Evolutionary conservation across 495 filamentous ascomycete species (phyloP), one percentile per base, ranked within the genome.

Genomic region (Daldinia grandis): DNA sequence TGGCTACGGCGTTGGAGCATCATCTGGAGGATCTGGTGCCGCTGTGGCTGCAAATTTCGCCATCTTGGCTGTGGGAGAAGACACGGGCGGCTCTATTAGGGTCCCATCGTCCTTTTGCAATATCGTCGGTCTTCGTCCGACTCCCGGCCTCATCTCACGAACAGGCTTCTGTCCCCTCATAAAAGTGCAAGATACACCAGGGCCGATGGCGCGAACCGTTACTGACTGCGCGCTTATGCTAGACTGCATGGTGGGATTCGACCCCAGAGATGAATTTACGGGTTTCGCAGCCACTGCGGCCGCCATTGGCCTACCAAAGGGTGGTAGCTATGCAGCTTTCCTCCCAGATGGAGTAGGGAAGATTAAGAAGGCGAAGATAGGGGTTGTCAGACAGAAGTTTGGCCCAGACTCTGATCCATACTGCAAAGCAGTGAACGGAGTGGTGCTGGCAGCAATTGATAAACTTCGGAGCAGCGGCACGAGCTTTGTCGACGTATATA

Each of bases 201-300:
- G 79, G 2, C 79, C 79, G 5, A 78, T 81, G 64, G 74, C 69
- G 0, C 70, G 73, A 58, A 80, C 75, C 0, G 79, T 81, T 24
- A 76, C 74, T 37, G 79, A 81, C 64, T 76, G 74, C 42, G 79
- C 79, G 6, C 65, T 74, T 14, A 76, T 80, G 67, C 62, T 81
- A 8, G 60, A 74, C 12, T 73, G 71, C n/a, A 73, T 81, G 44
- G 74, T 74, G 5, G 79, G 79, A 1, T 73, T 76, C 42, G 79
- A 81, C 65, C 61, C 57, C 28, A 77, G 44, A 35, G 77, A 74
- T 57, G 59, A 68, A 15, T 78, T 72, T 44, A 77, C 73, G 9
- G 73, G 75, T 8, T 51, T 72, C 25, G 66, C 67, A 10, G 71
- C 69, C 10, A 69, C 71, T 64, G 44, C 61, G 15, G 25, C 67